Base-by-base conservation (phyloP, 2,329 filamentous ascomycete genomes). In the Claviceps purpurea region DNA sequence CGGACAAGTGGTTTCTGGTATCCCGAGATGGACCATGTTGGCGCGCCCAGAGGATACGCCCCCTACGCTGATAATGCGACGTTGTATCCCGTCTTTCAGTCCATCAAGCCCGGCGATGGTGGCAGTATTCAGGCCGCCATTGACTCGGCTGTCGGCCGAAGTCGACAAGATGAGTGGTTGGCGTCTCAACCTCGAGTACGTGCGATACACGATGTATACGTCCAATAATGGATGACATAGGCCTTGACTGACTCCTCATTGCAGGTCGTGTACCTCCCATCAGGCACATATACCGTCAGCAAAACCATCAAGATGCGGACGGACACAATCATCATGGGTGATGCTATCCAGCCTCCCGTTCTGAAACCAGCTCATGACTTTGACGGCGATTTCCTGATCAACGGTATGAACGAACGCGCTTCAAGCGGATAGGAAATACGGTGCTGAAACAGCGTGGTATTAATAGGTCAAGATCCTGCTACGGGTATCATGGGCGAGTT, bases 271-370 rank as follows among this genome's bases (percentile, higher is more conserved):
- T 73, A 71, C 49, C 65, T 73, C 42, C 69, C 70, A 0, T 64
- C 70, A 1, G 71, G 70, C 43, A 70, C 65, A 7, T 73, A 73
- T 54, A 58, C 62, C 40, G 60, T 73, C 50, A 62, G 59, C 52
- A 50, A 64, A 47, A 72, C 70, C 1, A 68, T 73, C 38, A 49
- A 57, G 4, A 67, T 72, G 65, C 68, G 70, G 51, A 72, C 70
- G 0, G 70, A 72, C 47, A 73, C 70, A 5, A 67, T 73, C 38
- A 56, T 73, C 45, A 72, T 73, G 66, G 71, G 70, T n/a, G 70
- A 73, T 54, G 65, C 70, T 1, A 70, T 66, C 4, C 62, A 72
- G 38, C 70, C 70, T 22, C 70, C 70, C 3, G 62, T 66, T 11
- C 62, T 73, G 53, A 71, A 70, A 58, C 68, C 70, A 13, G 64